Evolutionary conservation across 2,329 filamentous ascomycete species (phyloP), one percentile per base, ranked within the genome.

Genomic region (Coniochaeta prunicola): DNA sequence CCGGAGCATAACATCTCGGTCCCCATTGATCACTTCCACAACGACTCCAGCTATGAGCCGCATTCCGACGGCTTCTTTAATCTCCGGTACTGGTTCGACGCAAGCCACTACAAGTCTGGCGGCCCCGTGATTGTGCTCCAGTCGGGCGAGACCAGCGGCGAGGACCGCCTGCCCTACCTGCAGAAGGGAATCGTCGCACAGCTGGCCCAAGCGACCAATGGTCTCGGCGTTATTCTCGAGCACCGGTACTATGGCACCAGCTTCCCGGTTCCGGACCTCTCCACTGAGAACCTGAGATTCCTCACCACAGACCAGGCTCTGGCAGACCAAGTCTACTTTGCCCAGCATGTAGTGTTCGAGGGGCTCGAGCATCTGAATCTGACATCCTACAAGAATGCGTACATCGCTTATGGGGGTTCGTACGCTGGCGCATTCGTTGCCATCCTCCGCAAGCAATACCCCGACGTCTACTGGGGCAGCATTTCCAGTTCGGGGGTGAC

Each of bases 171-270:
- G 19, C 80, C 82, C 0, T 93, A 82, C 67, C 74, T 96, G 10
- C 84, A 92, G 64, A 90, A 94, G 69, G 91, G 91, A 57, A 88
- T 96, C 57, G 77, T 91, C 0, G 79, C 85, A 36, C 81, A 90
- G 63, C 77, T 96, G 19, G 82, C 87, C 3, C 76, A 87, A 64
- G 88, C 87, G 0, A 90, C 88, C 0, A 76, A 85, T 59, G 91
- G 91, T 1, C 74, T 96, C 28, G 90, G 87, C 3, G 88, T 96
- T 2, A 82, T 96, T 53, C 80, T 96, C 2, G 91, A 96, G 74
- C 91, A 96, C 68, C 84, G 91, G 31, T 96, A 96, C 77, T 96
- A 96, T 68, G 91, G 91, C 59, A 80, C 79, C 13, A 92, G 89
- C 69, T 86, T 87, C 58, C 90, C 91, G 0, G 82, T 83, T 0